Percentiles rank a stretch among this genome's conserved stretches.
Evolutionary conservation across 352 stramenopile species (phyloP).

Genomic region (Globisporangium parvum): DNA sequence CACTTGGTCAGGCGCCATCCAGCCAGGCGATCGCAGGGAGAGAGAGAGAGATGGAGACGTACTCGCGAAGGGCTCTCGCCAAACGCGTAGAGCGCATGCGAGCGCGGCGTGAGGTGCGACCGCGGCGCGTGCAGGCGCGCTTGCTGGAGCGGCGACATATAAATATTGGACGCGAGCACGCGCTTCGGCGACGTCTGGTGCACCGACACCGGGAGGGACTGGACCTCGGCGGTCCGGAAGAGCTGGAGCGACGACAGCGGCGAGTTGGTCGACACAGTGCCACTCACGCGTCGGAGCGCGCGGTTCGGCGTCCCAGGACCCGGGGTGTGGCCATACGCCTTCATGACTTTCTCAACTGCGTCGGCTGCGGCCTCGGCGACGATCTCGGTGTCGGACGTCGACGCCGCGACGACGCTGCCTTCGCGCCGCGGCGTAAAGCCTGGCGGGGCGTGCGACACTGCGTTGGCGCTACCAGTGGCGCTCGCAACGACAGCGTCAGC

Average conservation of each 20-base stretch:
- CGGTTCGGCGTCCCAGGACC: slow-evolving; percentile 40
- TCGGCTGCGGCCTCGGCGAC: slow-evolving; percentile 66
- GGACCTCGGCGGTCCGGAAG: slow-evolving; percentile 68
- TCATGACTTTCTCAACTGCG: slow-evolving; percentile 60
- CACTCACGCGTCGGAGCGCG: slow-evolving; percentile 9
- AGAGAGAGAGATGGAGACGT: slow-evolving; percentile 18
- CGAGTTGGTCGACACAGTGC: slow-evolving; percentile 22
- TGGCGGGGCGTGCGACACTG: slow-evolving; percentile 17
- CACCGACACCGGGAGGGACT: slow-evolving; percentile 71
- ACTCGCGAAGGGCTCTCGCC: slow-evolving; percentile 79
- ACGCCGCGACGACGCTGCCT: slow-evolving; percentile 35
- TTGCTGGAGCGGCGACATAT: slow-evolving; percentile 82
- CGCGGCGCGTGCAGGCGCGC: slow-evolving; percentile 62
- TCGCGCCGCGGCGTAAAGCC: slow-evolving; percentile 37
- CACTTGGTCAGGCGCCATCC: slow-evolving; percentile 1
- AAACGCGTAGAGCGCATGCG: slow-evolving; percentile 81
- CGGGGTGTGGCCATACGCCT: slow-evolving; percentile 24
- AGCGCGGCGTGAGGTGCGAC: slow-evolving; percentile 62
- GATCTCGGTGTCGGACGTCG: slow-evolving; percentile 72
- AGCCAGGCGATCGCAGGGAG: not conserved
- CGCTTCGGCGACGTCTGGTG: slow-evolving; percentile 78
- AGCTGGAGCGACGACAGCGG: slow-evolving; percentile 43
- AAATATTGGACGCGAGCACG: slow-evolving; percentile 74
- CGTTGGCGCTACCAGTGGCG: slow-evolving; percentile 13
- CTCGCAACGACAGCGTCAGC: slow-evolving; percentile 55